These are phyloP conservation scores for Anastatica hierochuntica DNA, from an alignment of 345 rosid genomes.

Conservation along the genomic window DNA sequence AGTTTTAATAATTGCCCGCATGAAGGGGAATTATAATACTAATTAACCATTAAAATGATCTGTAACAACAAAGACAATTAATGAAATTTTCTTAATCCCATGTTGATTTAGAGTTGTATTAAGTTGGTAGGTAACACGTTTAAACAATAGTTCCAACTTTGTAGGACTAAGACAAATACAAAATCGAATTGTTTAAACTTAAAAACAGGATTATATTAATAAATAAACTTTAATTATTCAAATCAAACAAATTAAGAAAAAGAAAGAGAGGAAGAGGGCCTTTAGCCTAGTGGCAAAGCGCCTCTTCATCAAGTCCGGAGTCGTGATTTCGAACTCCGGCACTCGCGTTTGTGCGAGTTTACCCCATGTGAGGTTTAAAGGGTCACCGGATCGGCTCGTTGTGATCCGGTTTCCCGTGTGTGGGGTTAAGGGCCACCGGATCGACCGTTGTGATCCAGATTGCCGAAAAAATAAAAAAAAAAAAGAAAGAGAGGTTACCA, in stretches of 20 bases:
- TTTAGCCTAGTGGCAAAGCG: too few species aligned
- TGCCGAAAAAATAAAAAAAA: too few species aligned
- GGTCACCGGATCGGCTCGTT: too few species aligned
- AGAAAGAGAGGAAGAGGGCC: too few species aligned
- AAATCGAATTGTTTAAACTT: neutral
- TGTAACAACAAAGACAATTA: slow-evolving; percentile 10
- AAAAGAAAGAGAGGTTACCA: slow-evolving; percentile 35
- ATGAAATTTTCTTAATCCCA: neutral
- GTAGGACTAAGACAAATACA: slow-evolving; percentile 16
- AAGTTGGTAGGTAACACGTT: slow-evolving; percentile 28
- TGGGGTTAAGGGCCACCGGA: too few species aligned
- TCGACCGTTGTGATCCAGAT: too few species aligned
- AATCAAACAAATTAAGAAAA: neutral
- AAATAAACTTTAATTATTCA: neutral
- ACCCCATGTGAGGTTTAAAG: too few species aligned
- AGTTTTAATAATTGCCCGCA: slow-evolving; percentile 1
- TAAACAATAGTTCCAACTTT: slow-evolving; percentile 15
- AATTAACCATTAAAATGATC: slow-evolving; percentile 9
- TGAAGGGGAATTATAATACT: slow-evolving; percentile 2
- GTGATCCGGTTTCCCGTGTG: too few species aligned
- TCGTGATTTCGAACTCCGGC: too few species aligned
- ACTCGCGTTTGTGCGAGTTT: too few species aligned
- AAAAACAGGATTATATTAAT: neutral
- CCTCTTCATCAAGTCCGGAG: too few species aligned
- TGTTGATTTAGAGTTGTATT: neutral